Conservation (phyloP, 768 basidiomycete genomes). For the Boletus sensibilis region DNA sequence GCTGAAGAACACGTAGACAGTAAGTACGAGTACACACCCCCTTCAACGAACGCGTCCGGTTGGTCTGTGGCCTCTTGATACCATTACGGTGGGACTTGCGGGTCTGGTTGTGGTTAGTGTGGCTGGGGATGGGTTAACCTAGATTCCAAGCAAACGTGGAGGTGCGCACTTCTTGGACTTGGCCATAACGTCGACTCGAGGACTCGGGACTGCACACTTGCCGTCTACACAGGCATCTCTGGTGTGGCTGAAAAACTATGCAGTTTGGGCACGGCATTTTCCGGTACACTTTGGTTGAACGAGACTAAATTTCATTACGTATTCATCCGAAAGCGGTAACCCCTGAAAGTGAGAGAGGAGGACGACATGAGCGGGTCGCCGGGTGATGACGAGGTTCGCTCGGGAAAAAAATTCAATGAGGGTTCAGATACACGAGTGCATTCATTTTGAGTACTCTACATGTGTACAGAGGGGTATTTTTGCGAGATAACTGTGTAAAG, state of each 20-base stretch:
- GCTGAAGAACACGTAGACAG: background rate
- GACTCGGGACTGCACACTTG: background rate
- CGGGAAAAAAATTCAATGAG: too few relatives aligned
- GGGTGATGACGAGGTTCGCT: too few relatives aligned
- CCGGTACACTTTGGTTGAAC: conserved; percentile 10
- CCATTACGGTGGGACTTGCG: conserved; percentile 98
- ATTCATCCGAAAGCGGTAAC: too few relatives aligned
- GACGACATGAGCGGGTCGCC: too few relatives aligned
- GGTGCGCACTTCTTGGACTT: conserved; percentile 92
- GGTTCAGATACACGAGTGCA: too few relatives aligned
- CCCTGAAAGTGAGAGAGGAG: too few relatives aligned
- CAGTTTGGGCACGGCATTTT: conserved; percentile 24
- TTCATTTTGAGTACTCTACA: too few relatives aligned
- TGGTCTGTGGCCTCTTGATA: conserved; percentile 78
- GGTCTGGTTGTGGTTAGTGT: conserved; percentile 95
- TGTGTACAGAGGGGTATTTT: too few relatives aligned
- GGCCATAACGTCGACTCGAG: conserved; percentile 61
- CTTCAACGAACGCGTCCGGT: conserved; percentile 77
- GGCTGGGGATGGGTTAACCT: conserved; percentile 43
- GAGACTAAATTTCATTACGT: too few relatives aligned
- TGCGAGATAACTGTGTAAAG: too few relatives aligned
- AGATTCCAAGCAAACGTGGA: conserved; percentile 4
- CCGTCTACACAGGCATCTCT: background rate
- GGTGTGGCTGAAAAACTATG: conserved; percentile 38
- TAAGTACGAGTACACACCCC: conserved; percentile 65